Percentiles rank a stretch among this genome's conserved stretches.
Evolutionary conservation across 352 stramenopile species (phyloP).

Genomic region (Pythium phragmitis): DNA sequence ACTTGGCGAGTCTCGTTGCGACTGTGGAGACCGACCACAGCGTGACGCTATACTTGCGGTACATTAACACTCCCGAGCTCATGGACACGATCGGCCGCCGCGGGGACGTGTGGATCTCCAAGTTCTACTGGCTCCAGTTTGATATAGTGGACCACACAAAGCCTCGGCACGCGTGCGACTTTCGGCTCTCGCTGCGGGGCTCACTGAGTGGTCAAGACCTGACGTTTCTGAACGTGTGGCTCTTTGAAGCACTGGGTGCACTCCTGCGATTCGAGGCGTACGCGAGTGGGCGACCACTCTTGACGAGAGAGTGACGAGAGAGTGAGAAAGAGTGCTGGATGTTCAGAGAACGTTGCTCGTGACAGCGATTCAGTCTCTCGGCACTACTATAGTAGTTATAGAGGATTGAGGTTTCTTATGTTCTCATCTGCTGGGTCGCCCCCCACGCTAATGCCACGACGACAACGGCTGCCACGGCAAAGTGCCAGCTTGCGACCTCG

Average conservation of each 20-base stretch:
- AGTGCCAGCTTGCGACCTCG: background rate
- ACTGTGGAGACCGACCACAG: too few species aligned
- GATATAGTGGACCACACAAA: background rate
- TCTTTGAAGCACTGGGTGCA: background rate
- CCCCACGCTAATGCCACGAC: background rate
- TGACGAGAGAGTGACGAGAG: background rate
- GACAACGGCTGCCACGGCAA: background rate
- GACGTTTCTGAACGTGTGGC: background rate
- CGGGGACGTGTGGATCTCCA: background rate
- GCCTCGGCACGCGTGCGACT: background rate
- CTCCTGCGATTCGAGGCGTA: background rate
- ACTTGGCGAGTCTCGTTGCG: too few species aligned
- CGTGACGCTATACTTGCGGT: background rate
- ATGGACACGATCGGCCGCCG: background rate
- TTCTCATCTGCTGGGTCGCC: too few species aligned
- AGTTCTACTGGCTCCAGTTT: background rate
- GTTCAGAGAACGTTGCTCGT: background rate
- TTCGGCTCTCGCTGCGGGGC: background rate
- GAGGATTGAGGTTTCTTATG: too few species aligned
- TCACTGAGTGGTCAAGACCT: background rate
- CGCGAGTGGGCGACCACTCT: background rate
- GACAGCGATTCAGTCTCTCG: too few species aligned
- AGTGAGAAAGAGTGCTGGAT: background rate
- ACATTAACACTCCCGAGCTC: background rate
- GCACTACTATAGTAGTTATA: too few species aligned